A percentile compares a stretch with the other conserved stretches of the same genome.
These are phyloP conservation scores for Limonium bicolor DNA, from an alignment of 148 eudicot species.

Conservation along the genomic window DNA sequence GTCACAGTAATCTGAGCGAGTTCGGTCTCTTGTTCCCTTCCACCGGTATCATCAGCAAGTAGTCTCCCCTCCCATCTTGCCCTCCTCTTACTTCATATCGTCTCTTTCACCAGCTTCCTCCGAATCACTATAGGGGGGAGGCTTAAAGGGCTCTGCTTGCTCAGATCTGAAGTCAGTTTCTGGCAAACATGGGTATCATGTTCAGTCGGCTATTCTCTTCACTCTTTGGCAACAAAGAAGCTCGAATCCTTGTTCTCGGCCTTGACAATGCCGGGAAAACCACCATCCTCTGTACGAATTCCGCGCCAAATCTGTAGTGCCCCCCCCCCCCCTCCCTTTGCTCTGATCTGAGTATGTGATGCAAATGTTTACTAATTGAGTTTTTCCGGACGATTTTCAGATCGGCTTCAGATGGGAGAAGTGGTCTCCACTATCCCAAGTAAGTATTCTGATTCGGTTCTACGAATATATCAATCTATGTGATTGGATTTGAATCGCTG, in stretches of 20 bases:
- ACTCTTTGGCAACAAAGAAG: constrained; percentile 83
- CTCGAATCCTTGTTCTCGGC: constrained; percentile 94
- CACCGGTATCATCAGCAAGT: too few species aligned
- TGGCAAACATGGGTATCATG: constrained; percentile 50
- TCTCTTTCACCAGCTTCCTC: too few species aligned
- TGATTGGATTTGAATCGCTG: too few species aligned
- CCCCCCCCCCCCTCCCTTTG: background rate
- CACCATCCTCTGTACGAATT: constrained; percentile 74
- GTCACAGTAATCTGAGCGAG: too few species aligned
- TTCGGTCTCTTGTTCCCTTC: too few species aligned
- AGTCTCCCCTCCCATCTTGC: too few species aligned
- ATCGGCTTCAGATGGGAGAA: constrained; percentile 99
- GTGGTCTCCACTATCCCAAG: constrained; percentile 98
- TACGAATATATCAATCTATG: background rate
- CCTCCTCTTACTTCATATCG: too few species aligned
- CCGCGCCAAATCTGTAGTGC: background rate
- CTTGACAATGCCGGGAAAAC: constrained; percentile 99
- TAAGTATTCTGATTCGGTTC: constrained; percentile 17
- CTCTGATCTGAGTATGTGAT: constrained; percentile 1
- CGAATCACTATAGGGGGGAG: too few species aligned
- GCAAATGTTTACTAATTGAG: constrained; percentile 9
- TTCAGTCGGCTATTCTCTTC: constrained; percentile 76
- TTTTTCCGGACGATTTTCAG: constrained; percentile 19
- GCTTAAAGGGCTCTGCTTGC: too few species aligned
- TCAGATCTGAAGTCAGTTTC: background rate